Base-by-base conservation (phyloP, 306 rosid species). In the Inga leiocalycina region DNA sequence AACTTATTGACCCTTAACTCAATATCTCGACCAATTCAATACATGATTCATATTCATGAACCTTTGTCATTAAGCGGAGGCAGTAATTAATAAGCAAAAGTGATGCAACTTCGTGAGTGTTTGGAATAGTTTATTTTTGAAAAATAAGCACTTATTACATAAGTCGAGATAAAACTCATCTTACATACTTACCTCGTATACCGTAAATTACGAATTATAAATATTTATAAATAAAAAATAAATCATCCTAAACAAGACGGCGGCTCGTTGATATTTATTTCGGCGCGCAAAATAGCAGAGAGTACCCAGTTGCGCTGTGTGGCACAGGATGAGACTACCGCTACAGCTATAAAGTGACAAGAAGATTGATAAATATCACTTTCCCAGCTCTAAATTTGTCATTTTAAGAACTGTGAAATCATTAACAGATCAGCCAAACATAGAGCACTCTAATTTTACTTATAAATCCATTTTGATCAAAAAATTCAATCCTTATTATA, bases 291-390 rank as follows among this genome's bases (percentile, higher is more conserved):
- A 37, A 75, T n/a, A 37, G 79, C n/a, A 35, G 35, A 10, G 14
- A 57, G 71, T n/a, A 57, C 52, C 69, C 57, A 76, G 48, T 76
- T 34, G 79, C 48, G n/a, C 11, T 57, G 70, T n/a, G 41, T 35
- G 61, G 67, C 34, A 30, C 70, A 68, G 69, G 78, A 79, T 10
- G 68, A 80, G 39, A 57, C 34, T 5, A 37, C 71, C 81, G 32
- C 56, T 49, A 49, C 61, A 77, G 79, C 81, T 27, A 77, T 20
- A 77, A 72, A 64, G 82, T n/a, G 73, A 85, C 82, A 77, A 77
- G 17, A 43, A 70, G 52, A 24, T 76, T 43, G 80, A 76, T 45
- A 57, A 13, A 57, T 35, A 56, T 71, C 54, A 30, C 80, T 76
- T 76, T 57, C 52, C 54, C 8, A 32, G 10, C 57, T 24, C 35